Evolutionary conservation across 805 yeast genomes (phyloP).

Genomic region (Metschnikowia noctiluminum): DNA sequence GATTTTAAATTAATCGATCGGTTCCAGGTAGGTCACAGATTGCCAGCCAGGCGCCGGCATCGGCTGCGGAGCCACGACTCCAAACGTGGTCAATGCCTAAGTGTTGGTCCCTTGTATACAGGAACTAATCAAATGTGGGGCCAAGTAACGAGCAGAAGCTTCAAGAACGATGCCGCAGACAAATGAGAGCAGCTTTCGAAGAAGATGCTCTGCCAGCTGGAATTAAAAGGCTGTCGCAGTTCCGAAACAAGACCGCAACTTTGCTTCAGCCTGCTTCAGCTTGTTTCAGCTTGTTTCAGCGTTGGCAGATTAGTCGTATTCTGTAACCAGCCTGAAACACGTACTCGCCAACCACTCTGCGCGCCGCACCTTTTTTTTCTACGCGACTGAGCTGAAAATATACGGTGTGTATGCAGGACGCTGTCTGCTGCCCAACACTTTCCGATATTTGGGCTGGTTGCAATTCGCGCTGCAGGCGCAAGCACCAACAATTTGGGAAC

Average conservation of each 20-base stretch:
- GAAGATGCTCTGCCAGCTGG: too few relatives aligned
- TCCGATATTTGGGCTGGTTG: not conserved
- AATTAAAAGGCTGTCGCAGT: too few relatives aligned
- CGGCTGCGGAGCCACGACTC: not conserved
- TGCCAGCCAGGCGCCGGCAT: not conserved
- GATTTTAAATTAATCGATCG: too few relatives aligned
- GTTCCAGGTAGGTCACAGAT: not conserved
- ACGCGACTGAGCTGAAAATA: not conserved
- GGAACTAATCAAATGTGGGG: not conserved
- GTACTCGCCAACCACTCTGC: too few relatives aligned
- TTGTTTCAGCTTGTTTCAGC: too few relatives aligned
- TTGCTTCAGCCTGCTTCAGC: too few relatives aligned
- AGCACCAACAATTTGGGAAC: not conserved
- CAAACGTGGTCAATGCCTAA: not conserved
- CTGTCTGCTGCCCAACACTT: not conserved
- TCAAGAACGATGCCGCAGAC: too few relatives aligned
- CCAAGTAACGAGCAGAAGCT: not conserved
- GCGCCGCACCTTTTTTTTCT: too few relatives aligned
- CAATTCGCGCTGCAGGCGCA: not conserved
- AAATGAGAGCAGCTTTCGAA: too few relatives aligned
- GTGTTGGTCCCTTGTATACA: not conserved
- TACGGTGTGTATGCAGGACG: not conserved
- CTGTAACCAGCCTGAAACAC: too few relatives aligned
- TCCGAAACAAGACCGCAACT: too few relatives aligned
- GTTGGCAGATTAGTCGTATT: too few relatives aligned